phyloP scores from a whole-genome alignment of 2,329 filamentous ascomycete species.

The Sclerotinia borealis region DNA sequence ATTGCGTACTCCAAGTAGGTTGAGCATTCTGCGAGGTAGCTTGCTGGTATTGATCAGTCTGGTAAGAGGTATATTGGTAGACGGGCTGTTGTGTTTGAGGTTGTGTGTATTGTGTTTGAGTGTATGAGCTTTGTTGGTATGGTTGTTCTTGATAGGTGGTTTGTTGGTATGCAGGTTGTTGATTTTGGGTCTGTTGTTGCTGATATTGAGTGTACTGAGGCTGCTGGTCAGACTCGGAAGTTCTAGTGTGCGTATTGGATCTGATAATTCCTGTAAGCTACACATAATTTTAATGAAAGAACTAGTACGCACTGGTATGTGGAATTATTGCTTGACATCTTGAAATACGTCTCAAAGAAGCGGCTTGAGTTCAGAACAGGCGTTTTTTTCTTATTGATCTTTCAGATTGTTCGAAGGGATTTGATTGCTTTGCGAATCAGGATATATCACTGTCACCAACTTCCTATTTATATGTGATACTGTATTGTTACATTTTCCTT shows the following conservation, averaged over 20 bases:
- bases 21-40: background rate
- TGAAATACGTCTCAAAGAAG: background rate
- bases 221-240: background rate
- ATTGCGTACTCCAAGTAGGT: background rate
- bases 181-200: background rate
- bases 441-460: too few species aligned
- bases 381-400: too few species aligned
- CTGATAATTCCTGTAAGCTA: background rate
- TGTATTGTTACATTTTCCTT: background rate
- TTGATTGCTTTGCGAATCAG: background rate
- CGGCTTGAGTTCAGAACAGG: rapidly evolving
- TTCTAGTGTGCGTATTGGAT: background rate
- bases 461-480: background rate
- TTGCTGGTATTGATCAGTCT: background rate
- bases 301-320: background rate
- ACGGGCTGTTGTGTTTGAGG: background rate
- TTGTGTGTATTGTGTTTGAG: background rate
- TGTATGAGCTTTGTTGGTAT: background rate
- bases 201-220: background rate
- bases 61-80: background rate
- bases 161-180: background rate
- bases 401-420: background rate
- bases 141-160: background rate
- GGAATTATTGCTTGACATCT: background rate
- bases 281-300: background rate